Base-by-base conservation (phyloP, 495 filamentous ascomycete species). In the Penicillium parvum region DNA sequence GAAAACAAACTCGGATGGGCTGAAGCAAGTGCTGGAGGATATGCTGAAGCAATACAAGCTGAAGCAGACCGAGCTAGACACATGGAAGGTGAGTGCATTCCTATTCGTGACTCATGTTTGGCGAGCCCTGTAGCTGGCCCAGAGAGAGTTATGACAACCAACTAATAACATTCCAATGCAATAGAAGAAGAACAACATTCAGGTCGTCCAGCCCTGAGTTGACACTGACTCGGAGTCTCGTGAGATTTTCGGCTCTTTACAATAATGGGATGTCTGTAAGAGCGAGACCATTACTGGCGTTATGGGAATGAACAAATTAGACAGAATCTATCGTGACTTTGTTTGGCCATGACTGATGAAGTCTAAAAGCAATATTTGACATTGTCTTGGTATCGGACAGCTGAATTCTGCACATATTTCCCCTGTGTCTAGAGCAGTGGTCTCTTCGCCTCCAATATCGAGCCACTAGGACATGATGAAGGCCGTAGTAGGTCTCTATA, bases 121-220 rank as follows among this genome's bases (percentile, higher is more conserved):
- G n/a, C n/a, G n/a, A n/a, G n/a, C n/a, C n/a, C n/a, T n/a, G n/a
- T n/a, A n/a, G n/a, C n/a, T n/a, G n/a, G n/a, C n/a, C n/a, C n/a
- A n/a, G n/a, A n/a, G n/a, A n/a, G n/a, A n/a, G n/a, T n/a, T n/a
- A n/a, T n/a, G n/a, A n/a, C n/a, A n/a, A n/a, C n/a, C n/a, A n/a
- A n/a, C n/a, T n/a, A n/a, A n/a, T n/a, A n/a, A n/a, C n/a, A n/a
- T 52, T 38, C 28, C 19, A n/a, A 17, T 20, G 40, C 7, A 57
- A 57, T 60, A 97, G 92, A 96, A 96, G 64, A 96, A 96, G 82
- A 95, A 98, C 71, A 96, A 96, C 58, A 80, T 98, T 42, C 91
- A 96, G 65, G 88, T 98, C 46, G 90, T 98, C 40, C 82, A 84
- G 59, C 87, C 92, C 64, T 85, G 72, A 71, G 29, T 14, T 20